phyloP scores from a whole-genome alignment of 192 early-diverging fungal genomes.

The Funneliformis mosseae region DNA sequence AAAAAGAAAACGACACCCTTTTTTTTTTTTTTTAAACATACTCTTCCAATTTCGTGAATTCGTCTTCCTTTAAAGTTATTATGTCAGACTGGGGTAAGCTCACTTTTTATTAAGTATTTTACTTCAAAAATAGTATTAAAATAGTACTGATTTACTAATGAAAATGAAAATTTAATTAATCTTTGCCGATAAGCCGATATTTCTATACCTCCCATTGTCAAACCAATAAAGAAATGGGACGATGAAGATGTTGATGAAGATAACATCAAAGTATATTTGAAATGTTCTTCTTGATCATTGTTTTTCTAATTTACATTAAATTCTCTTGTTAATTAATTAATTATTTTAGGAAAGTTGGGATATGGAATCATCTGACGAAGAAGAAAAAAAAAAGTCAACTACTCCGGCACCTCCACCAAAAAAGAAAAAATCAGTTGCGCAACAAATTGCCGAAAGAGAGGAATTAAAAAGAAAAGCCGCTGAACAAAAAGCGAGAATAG shows the following conservation, averaged over 20 bases:
- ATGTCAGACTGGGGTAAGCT: too few relatives aligned
- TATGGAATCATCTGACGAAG: slow-evolving; percentile 61
- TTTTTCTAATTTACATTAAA: not conserved
- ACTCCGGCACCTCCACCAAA: slow-evolving; percentile 39
- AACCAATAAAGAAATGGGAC: slow-evolving; percentile 61
- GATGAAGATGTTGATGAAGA: slow-evolving; percentile 66
- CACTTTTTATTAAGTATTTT: too few relatives aligned
- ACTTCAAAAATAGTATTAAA: too few relatives aligned
- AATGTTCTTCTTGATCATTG: not conserved
- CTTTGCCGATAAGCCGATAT: slow-evolving; percentile 16
- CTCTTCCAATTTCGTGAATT: too few relatives aligned
- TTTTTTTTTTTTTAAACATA: too few relatives aligned
- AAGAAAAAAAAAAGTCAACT: slow-evolving; percentile 49
- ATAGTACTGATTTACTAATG: too few relatives aligned
- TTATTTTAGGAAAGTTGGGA: slow-evolving; percentile 53
- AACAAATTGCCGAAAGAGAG: slow-evolving; percentile 66
- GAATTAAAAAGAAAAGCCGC: slow-evolving; percentile 46
- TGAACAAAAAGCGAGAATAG: slow-evolving; percentile 35
- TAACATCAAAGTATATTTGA: slow-evolving; percentile 51
- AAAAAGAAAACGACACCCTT: too few relatives aligned
- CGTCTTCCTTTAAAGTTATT: too few relatives aligned
- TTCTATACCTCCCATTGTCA: slow-evolving; percentile 40
- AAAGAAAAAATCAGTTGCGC: slow-evolving; percentile 56
- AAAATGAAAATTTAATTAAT: too few relatives aligned
- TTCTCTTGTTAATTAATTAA: not conserved